phyloP scores from a whole-genome alignment of 225 moss, liverwort and hornwort genomes.

The Sphagnum contortum region DNA sequence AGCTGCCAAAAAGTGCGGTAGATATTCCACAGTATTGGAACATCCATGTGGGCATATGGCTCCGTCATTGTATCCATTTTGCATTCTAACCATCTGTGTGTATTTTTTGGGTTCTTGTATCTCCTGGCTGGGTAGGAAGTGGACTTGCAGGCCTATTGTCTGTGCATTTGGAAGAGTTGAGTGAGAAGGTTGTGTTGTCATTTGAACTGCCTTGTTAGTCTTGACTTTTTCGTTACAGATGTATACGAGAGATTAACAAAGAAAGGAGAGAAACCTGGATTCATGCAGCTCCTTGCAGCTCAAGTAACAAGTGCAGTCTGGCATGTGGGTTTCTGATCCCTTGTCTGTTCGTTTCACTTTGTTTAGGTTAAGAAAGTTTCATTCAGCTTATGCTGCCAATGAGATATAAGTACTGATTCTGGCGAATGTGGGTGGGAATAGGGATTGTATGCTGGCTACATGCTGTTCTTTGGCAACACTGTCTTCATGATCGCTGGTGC shows the following conservation, averaged over 20 bases:
- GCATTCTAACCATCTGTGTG: no score
- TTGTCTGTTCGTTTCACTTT: background rate
- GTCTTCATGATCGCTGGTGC: slow-evolving; percentile 79
- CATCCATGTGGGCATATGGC: no score
- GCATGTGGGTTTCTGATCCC: slow-evolving; percentile 46
- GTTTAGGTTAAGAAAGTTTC: background rate
- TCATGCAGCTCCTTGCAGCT: slow-evolving; percentile 63
- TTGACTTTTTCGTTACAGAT: slow-evolving; percentile 24
- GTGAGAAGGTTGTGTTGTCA: no score
- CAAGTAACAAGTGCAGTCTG: slow-evolving; percentile 84
- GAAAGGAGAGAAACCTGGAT: slow-evolving; percentile 57
- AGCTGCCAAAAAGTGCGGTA: no score
- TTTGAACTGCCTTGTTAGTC: background rate
- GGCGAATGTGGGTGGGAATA: slow-evolving; percentile 12
- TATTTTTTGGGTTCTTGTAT: no score
- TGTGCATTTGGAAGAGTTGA: no score
- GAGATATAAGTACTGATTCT: background rate
- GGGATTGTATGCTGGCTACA: slow-evolving; percentile 82
- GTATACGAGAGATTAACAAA: slow-evolving; percentile 66
- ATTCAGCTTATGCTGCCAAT: background rate
- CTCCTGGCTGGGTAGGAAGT: no score
- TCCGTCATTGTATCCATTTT: no score
- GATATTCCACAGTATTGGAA: no score
- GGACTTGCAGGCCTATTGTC: no score
- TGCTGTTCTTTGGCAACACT: slow-evolving; percentile 78